phyloP scores from a whole-genome alignment of 2,329 filamentous ascomycete species.

The Aphanoascus verrucosus region DNA sequence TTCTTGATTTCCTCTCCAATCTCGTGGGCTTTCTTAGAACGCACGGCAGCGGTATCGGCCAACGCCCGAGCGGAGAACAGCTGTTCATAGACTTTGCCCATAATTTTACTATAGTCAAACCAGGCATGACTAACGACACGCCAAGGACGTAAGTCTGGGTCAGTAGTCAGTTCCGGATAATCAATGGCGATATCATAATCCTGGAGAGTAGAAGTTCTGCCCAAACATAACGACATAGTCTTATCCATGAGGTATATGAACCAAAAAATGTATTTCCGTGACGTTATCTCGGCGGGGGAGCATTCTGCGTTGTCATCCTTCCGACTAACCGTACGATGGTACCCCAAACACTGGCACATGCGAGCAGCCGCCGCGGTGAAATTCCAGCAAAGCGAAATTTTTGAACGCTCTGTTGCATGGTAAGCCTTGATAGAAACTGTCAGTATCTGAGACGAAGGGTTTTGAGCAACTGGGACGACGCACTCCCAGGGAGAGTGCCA shows the following conservation, averaged over 20 bases:
- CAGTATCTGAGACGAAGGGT: slow-evolving; percentile 5
- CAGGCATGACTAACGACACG: slow-evolving; percentile 43
- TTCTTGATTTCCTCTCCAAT: slow-evolving; percentile 23
- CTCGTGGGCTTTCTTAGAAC: slow-evolving; percentile 22
- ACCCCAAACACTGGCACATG: slow-evolving; percentile 53
- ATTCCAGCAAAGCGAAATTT: slow-evolving; percentile 55
- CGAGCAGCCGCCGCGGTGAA: slow-evolving; percentile 49
- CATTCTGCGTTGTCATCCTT: slow-evolving; percentile 19
- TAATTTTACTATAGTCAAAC: slow-evolving; percentile 47
- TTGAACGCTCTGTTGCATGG: slow-evolving; percentile 53
- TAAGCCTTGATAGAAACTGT: slow-evolving; percentile 36
- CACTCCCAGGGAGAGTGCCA: slow-evolving; percentile 46
- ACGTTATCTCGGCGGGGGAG: slow-evolving; percentile 23
- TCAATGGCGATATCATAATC: slow-evolving; percentile 50
- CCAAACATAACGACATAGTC: slow-evolving; percentile 48
- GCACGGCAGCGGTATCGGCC: slow-evolving; percentile 20
- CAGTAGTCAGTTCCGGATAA: slow-evolving; percentile 23
- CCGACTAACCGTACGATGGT: slow-evolving; percentile 39
- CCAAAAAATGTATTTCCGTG: slow-evolving; percentile 43
- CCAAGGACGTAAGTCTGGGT: slow-evolving; percentile 26
- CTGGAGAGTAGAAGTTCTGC: slow-evolving; percentile 48
- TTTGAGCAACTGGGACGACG: slow-evolving; percentile 26
- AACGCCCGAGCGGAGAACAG: slow-evolving; percentile 39
- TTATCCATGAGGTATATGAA: slow-evolving; percentile 50
- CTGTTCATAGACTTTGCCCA: slow-evolving; percentile 50